phyloP scores from a whole-genome alignment of 73 alveolate genomes.

The Paramecium pentaurelia region DNA sequence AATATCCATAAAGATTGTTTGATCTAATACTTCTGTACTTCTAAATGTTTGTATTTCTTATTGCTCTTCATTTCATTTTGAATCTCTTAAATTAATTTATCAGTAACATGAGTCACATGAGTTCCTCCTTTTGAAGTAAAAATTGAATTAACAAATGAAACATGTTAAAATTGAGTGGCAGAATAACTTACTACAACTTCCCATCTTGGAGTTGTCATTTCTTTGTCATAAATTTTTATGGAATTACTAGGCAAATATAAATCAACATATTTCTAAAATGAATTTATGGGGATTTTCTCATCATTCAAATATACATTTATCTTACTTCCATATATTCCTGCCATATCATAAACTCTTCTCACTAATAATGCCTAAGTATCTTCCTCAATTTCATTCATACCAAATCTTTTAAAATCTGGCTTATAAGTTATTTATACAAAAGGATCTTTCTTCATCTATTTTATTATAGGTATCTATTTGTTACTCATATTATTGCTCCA shows the following conservation, averaged over 20 bases:
- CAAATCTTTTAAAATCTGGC: conserved; percentile 96
- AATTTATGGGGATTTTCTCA: conserved; percentile 70
- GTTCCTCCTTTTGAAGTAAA: conserved; percentile 98
- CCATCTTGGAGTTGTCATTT: conserved; percentile 91
- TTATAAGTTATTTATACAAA: conserved; percentile 90
- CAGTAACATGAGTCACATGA: conserved; percentile 95
- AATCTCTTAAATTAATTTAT: conserved; percentile 83
- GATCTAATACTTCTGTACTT: conserved; percentile 85
- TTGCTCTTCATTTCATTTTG: conserved; percentile 62
- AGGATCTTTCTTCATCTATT: conserved; percentile 66
- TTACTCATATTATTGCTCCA: conserved; percentile 91
- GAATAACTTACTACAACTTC: conserved; percentile 92
- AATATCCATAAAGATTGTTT: conserved; percentile 94
- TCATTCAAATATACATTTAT: conserved; percentile 90
- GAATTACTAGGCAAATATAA: conserved; percentile 66
- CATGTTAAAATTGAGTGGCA: conserved; percentile 87
- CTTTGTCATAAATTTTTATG: conserved; percentile 66
- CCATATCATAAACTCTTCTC: conserved; percentile 98
- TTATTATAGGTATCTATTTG: conserved; percentile 79
- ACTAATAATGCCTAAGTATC: conserved; percentile 86
- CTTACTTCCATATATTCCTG: conserved; percentile 90
- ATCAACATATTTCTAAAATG: conserved; percentile 78
- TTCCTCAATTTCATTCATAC: conserved; percentile 90
- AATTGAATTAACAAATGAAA: conserved; percentile 96
- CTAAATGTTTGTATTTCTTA: conserved; percentile 80